These are phyloP conservation scores for Ocimum tenuiflorum DNA, from an alignment of 257 asterid species.

Conservation along the genomic window DNA sequence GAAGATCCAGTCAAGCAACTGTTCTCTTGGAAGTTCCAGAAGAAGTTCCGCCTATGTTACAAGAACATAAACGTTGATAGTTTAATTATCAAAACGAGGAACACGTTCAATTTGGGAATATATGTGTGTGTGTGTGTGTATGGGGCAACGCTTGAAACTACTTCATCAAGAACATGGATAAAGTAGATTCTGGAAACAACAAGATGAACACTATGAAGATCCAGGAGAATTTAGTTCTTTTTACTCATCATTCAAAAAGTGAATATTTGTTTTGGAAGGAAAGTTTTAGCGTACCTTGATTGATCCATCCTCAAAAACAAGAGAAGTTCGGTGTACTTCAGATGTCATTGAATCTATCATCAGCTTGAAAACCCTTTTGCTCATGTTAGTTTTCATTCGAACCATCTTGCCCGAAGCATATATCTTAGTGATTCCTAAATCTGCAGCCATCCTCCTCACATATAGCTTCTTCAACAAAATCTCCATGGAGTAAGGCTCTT, in stretches of 20 bases:
- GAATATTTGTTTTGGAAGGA: neutral
- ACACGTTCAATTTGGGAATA: no score
- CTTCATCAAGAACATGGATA: no score
- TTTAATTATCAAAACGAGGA: neutral
- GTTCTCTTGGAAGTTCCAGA: conserved; percentile 91
- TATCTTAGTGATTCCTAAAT: conserved; percentile 69
- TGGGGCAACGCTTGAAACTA: no score
- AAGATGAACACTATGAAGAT: neutral
- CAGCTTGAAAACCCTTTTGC: conserved; percentile 71
- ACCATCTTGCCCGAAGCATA: conserved; percentile 73
- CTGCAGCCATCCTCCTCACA: conserved; percentile 94
- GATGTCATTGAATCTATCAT: conserved; percentile 72
- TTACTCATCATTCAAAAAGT: neutral
- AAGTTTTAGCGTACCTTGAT: conserved; percentile 51
- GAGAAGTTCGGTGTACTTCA: conserved; percentile 57
- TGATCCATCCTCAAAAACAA: conserved; percentile 62
- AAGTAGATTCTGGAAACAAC: no score
- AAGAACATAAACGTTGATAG: no score
- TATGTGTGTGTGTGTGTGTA: no score
- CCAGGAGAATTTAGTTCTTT: neutral
- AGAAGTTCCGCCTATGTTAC: conserved; percentile 94
- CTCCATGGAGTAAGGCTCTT: conserved; percentile 96
- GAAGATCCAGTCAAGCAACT: conserved; percentile 90
- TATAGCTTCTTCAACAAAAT: conserved; percentile 84
- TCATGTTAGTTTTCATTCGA: conserved; percentile 81